Evolutionary conservation across 345 rosid genomes (phyloP).

Genomic region (Populus pruinosa): DNA sequence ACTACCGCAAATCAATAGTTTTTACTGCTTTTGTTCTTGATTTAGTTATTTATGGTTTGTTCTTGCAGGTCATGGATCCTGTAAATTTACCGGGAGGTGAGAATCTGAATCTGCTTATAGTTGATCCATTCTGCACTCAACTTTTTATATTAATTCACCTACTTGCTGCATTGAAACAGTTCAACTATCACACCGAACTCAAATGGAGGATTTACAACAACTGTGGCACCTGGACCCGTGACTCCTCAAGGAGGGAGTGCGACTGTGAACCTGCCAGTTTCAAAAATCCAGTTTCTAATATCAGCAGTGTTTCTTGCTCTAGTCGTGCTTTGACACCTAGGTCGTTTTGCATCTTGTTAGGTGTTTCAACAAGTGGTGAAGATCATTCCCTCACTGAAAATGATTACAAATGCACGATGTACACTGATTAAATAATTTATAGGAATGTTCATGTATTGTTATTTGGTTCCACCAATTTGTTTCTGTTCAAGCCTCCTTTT

Average conservation of each 20-base stretch:
- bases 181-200: constrained; percentile 33
- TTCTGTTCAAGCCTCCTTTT: not conserved
- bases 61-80: constrained; percentile 68
- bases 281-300: constrained; percentile 24
- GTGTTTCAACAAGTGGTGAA: not conserved
- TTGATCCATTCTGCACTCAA: not conserved
- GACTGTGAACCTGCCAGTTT: constrained; percentile 24
- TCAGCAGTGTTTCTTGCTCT: constrained; percentile 35
- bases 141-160: not conserved
- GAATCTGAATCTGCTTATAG: constrained; percentile 6
- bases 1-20: not conserved
- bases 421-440: not conserved
- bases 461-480: not conserved
- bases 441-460: not conserved
- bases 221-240: constrained; percentile 61
- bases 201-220: constrained; percentile 34
- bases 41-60: not conserved
- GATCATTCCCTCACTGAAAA: not conserved
- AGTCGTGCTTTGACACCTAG: constrained; percentile 17
- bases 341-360: constrained; percentile 6
- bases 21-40: not conserved
- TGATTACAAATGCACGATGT: not conserved
- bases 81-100: constrained; percentile 81
- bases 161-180: constrained; percentile 31
- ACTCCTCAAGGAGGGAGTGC: constrained; percentile 46